A percentile compares a stretch with the other conserved stretches of the same genome.
These are phyloP conservation scores for Paulownia fortunei DNA, from an alignment of 257 asterid species.

Conservation along the genomic window DNA sequence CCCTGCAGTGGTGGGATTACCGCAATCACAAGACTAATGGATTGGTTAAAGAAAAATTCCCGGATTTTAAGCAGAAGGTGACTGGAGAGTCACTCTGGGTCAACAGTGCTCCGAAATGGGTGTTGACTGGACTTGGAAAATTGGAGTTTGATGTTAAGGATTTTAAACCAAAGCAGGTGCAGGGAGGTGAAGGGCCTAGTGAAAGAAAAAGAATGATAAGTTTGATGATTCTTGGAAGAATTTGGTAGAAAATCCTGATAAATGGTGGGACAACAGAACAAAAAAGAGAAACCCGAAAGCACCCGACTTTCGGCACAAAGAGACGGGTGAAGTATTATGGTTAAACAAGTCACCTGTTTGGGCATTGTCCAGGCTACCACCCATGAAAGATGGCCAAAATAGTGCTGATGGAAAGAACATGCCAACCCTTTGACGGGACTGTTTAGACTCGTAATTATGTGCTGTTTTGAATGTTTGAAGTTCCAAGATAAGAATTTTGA, in stretches of 20 bases:
- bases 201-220: conserved; percentile 20
- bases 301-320: conserved; percentile 75
- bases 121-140: conserved; percentile 51
- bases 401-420: conserved; percentile 17
- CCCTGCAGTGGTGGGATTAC: conserved; percentile 77
- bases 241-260: conserved; percentile 63
- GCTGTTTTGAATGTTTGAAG: conserved; percentile 14
- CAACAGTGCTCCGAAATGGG: conserved; percentile 61
- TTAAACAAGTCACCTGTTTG: conserved; percentile 51
- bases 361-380: conserved; percentile 69
- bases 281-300: conserved; percentile 48
- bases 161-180: conserved; percentile 26
- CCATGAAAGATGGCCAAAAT: conserved; percentile 37
- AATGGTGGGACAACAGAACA: conserved; percentile 72
- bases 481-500: conserved; percentile 19
- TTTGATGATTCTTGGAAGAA: conserved; percentile 58
- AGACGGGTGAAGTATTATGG: conserved; percentile 63
- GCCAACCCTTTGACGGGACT: background rate
- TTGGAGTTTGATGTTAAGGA: conserved; percentile 57
- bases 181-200: conserved; percentile 10
- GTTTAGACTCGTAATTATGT: background rate
- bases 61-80: conserved; percentile 81
- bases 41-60: conserved; percentile 55
- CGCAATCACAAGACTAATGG: conserved; percentile 66
- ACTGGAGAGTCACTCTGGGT: conserved; percentile 67